Base-by-base conservation (phyloP, 768 basidiomycete genomes). In the Mycena leptocephala region DNA sequence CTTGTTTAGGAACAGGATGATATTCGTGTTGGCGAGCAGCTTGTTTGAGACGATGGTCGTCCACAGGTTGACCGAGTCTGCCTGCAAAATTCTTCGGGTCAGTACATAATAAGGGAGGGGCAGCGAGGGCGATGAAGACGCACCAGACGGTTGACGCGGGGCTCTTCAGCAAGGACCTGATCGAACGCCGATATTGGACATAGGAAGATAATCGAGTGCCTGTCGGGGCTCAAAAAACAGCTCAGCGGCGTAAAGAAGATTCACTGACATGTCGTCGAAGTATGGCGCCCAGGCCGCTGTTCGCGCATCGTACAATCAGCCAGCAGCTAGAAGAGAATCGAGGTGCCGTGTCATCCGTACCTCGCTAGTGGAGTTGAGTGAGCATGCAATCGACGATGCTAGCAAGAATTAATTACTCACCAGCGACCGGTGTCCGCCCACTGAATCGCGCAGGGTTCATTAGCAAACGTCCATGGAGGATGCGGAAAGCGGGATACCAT, bases 1-100 rank as follows among this genome's bases (percentile, higher is more conserved):
- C 82, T 96, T 96, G 85, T 96, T 96, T 66, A 96, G 86, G 86
- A 96, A 96, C 58, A 96, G 87, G 74, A 96, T 93, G 39, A 95
- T 86, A 77, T 94, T 93, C 35, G 95, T 94, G 56, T 90, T 87
- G 55, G 90, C 91, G 6, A 96, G 88, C 30, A 96, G 89, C 79
- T 89, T 91, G 85, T 95, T 95, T 33, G 90, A 89, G 76, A 93
- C 93, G 24, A 96, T 90, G 20, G 90, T 88, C 68, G 91, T 92
- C 95, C 95, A 96, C 13, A 96, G 86, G 56, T 92, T 87, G 67
- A 95, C 91, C 7, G 94, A 94, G 79, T 96, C 95, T 82, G 95
- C 93, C 94, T 95, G 77, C 30, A 69, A 56, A 68, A 55, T 16
- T 61, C 67, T 41, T n/a, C n/a, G n/a, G n/a, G n/a, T 33, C 8